Percentiles rank a stretch among this genome's conserved stretches.
phyloP scores from a whole-genome alignment of 2,329 filamentous ascomycete species.

The Penicillium sp. region DNA sequence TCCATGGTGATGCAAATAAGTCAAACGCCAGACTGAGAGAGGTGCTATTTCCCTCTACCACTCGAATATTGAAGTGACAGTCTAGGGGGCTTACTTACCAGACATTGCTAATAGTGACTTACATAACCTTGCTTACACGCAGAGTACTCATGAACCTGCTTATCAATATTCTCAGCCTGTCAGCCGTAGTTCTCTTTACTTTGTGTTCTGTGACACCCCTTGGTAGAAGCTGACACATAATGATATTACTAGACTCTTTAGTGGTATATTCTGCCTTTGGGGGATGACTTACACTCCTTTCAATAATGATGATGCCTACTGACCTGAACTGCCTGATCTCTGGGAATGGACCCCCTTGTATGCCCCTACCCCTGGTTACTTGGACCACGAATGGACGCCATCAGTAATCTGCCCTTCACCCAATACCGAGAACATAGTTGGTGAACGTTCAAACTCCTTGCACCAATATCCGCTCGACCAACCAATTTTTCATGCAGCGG shows the following conservation, averaged over 20 bases:
- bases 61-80: background rate
- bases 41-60: background rate
- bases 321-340: constrained; percentile 11
- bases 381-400: constrained; percentile 17
- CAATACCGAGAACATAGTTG: constrained; percentile 7
- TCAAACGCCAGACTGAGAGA: background rate
- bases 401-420: constrained; percentile 18
- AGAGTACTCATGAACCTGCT: constrained; percentile 9
- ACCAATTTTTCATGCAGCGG: constrained; percentile 1
- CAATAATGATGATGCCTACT: constrained; percentile 11
- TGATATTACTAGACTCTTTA: constrained; percentile 8
- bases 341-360: constrained; percentile 22
- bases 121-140: constrained; percentile 1
- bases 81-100: background rate
- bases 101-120: background rate
- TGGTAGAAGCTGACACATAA: constrained; percentile 8
- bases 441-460: constrained; percentile 8
- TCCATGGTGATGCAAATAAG: background rate
- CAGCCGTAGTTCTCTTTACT: constrained; percentile 3
- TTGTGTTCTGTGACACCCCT: background rate
- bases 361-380: constrained; percentile 21
- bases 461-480: constrained; percentile 1
- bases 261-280: constrained; percentile 14
- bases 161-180: constrained; percentile 8
- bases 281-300: constrained; percentile 15